These are phyloP conservation scores for Podospora anserina DNA, from an alignment of 495 filamentous ascomycete genomes.

Conservation along the genomic window DNA sequence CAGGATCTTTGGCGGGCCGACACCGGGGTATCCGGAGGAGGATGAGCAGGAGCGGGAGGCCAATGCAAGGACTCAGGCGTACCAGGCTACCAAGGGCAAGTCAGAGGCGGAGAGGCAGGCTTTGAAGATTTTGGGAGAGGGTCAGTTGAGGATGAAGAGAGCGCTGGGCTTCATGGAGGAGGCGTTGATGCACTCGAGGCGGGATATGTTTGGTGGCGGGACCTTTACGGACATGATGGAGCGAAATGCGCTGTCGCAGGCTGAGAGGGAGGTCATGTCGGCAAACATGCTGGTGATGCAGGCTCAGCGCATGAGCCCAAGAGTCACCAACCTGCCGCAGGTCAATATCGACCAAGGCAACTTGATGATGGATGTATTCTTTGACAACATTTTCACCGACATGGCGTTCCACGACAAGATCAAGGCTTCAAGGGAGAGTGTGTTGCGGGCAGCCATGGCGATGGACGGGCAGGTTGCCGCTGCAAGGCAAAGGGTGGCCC, in stretches of 20 bases:
- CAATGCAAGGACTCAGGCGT: constrained; percentile 19
- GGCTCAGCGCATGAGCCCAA: constrained; percentile 34
- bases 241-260: constrained; percentile 39
- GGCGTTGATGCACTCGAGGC: constrained; percentile 28
- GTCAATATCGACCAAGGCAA: constrained; percentile 36
- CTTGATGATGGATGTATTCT: constrained; percentile 44
- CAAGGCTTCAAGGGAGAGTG: constrained; percentile 33
- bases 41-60: constrained; percentile 37
- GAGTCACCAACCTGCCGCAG: constrained; percentile 31
- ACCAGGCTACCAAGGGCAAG: constrained; percentile 22
- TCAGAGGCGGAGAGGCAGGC: constrained; percentile 31
- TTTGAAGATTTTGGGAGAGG: constrained; percentile 27
- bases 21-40: constrained; percentile 48
- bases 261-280: constrained; percentile 27
- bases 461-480: constrained; percentile 22
- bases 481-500: constrained; percentile 24
- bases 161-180: constrained; percentile 33
- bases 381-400: constrained; percentile 49
- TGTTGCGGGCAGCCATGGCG: constrained; percentile 29
- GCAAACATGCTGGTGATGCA: constrained; percentile 30
- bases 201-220: constrained; percentile 36
- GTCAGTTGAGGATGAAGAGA: constrained; percentile 23
- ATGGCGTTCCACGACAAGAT: constrained; percentile 47
- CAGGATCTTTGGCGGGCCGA: constrained; percentile 45
- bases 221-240: constrained; percentile 38